A percentile compares a stretch with the other conserved stretches of the same genome.
These are phyloP conservation scores for Daedalea quercina DNA, from an alignment of 768 basidiomycete species.

Conservation along the genomic window DNA sequence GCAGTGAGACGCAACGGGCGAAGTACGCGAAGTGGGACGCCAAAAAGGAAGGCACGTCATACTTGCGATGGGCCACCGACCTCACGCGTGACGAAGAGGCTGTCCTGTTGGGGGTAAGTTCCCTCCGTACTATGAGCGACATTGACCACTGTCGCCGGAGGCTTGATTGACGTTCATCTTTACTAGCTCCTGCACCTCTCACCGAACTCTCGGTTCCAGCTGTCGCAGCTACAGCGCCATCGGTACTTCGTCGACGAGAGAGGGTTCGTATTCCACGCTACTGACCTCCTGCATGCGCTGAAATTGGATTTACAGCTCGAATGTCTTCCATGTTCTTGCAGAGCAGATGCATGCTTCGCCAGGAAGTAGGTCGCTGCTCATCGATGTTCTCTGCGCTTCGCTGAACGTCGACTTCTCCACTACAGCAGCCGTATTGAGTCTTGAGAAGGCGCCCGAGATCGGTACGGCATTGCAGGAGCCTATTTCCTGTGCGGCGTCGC, in stretches of 20 bases:
- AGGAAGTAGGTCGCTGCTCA: not conserved
- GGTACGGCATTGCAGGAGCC: constrained; percentile 6
- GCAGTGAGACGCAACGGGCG: not conserved
- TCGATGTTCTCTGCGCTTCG: not conserved
- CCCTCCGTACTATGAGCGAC: not conserved
- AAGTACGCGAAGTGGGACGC: constrained; percentile 14
- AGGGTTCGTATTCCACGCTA: constrained; percentile 7
- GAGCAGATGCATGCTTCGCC: not conserved
- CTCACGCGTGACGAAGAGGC: constrained; percentile 11
- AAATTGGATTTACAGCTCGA: not conserved
- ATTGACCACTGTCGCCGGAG: not conserved
- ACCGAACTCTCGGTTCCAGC: constrained; percentile 9
- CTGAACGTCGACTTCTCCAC: not conserved
- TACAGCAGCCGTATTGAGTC: not conserved
- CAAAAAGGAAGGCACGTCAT: constrained; percentile 8
- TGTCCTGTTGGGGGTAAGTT: constrained; percentile 14
- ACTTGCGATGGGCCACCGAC: constrained; percentile 4
- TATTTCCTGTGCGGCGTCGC: constrained; percentile 2
- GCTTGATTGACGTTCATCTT: not conserved
- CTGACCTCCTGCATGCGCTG: not conserved
- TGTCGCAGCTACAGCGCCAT: constrained; percentile 12
- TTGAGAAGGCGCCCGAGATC: not conserved
- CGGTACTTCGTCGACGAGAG: constrained; percentile 15
- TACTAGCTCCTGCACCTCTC: constrained; percentile 9
- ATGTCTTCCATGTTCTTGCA: not conserved